Base-by-base conservation (phyloP, 192 early-diverging fungal genomes). In the Podochytrium sp. region DNA sequence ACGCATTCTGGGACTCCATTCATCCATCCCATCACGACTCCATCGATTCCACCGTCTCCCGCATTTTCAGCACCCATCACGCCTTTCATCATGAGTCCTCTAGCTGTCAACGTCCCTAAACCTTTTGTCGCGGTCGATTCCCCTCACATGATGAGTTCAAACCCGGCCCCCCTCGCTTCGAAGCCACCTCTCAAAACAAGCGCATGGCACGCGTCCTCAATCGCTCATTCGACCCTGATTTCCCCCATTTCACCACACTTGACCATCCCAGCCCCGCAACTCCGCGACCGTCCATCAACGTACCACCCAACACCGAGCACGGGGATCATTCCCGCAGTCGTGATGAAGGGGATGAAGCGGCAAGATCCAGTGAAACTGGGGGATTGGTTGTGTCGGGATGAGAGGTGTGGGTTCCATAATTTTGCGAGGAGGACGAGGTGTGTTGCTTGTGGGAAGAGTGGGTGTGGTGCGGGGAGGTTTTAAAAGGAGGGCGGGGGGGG, bases 371-470 rank as follows among this genome's bases (percentile, higher is more conserved):
- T 71, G 69, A 71, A 71, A 39, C 69, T 57, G 20, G 69, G 69
- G 30, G 69, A 71, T 57, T 71, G 69, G 69, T 40, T 71, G 7
- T 71, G 69, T 39, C 69, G 56, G 2, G 47, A 57, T n/a, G 25
- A 7, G 33, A 27, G 23, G 2, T 71, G 69, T 39, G 18, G 69
- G 57, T 71, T 71, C 49, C 69, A 71, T 20, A 71, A 71, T 56
- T 71, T 71, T 59, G 69, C 69, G 56, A n/a, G 69, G 23, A 7
- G 69, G 14, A 51, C 49, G 18, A 59, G 30, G 4, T 71, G 69
- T 71, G 69, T 71, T 4, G 69, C 69, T 7, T 71, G 69, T 60
- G 69, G 69, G 38, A 40, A 27, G 23, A 71, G 69, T 60, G 69
- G 60, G 23, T 16, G 34, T 27, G 38, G 23, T 23, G 69, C 69